phyloP scores from a whole-genome alignment of 306 rosid species.

The Vicia villosa region DNA sequence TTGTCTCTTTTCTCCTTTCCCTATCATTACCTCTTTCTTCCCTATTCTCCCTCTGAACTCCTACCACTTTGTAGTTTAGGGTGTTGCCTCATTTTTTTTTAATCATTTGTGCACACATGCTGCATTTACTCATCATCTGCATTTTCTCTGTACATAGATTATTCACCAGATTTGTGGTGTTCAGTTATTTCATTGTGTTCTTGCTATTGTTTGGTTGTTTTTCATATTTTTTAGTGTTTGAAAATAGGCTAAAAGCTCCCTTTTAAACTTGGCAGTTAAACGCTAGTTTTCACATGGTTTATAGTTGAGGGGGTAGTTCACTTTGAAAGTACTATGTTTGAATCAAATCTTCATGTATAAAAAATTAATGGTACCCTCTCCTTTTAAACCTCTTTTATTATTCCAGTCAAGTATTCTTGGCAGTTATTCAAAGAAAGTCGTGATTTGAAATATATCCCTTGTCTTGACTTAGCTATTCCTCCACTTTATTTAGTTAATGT shows the following conservation, averaged over 20 bases:
- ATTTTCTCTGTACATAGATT: conserved; percentile 40
- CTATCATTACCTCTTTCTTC: conserved; percentile 92
- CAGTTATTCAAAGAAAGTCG: background rate
- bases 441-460: conserved; percentile 29
- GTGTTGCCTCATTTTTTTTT: conserved; percentile 12
- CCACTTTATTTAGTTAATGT: background rate
- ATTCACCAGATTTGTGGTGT: conserved; percentile 32
- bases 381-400: background rate
- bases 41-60: conserved; percentile 73
- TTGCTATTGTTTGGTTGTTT: too few relatives aligned
- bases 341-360: conserved; percentile 3
- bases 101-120: conserved; percentile 58
- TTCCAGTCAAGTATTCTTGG: background rate
- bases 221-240: conserved; percentile 19
- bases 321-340: conserved; percentile 16
- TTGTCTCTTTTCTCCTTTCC: conserved; percentile 99
- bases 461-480: conserved; percentile 2
- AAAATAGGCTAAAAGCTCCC: conserved; percentile 16
- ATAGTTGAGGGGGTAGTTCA: conserved; percentile 24
- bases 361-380: conserved; percentile 7
- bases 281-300: conserved; percentile 30
- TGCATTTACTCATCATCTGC: conserved; percentile 51
- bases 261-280: conserved; percentile 26
- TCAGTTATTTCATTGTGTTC: conserved; percentile 31
- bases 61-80: conserved; percentile 71